These are phyloP conservation scores for Podila epigama DNA, from an alignment of 192 early-diverging fungal species.

Conservation along the genomic window DNA sequence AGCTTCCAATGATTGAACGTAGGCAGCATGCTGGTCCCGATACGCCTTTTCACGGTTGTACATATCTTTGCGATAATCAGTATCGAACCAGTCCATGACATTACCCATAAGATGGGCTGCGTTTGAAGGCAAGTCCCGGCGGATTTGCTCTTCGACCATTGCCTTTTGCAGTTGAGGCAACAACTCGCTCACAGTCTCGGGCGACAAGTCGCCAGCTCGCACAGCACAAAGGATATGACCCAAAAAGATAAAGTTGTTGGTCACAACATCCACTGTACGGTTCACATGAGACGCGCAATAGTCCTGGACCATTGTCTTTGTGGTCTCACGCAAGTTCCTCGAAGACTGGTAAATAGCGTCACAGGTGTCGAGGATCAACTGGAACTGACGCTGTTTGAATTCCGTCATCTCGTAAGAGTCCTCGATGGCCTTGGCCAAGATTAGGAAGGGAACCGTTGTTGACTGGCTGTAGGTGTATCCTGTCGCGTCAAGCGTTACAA, in stretches of 20 bases:
- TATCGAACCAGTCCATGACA: conserved; percentile 24
- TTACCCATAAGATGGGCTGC: conserved; percentile 26
- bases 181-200: conserved; percentile 10
- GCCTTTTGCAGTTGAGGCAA: conserved; percentile 22
- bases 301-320: conserved; percentile 39
- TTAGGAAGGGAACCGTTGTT: conserved; percentile 50
- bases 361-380: conserved; percentile 51
- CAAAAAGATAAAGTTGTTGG: conserved; percentile 50
- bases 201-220: conserved; percentile 38
- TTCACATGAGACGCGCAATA: conserved; percentile 29
- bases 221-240: conserved; percentile 53
- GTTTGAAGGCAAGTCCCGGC: conserved; percentile 41
- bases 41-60: conserved; percentile 14
- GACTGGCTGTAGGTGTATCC: conserved; percentile 54
- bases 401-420: conserved; percentile 44
- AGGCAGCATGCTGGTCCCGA: conserved; percentile 21
- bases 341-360: conserved; percentile 52
- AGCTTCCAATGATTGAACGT: conserved; percentile 13
- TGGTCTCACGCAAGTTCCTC: conserved; percentile 34
- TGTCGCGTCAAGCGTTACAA: conserved; percentile 51
- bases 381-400: conserved; percentile 44
- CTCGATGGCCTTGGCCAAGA: conserved; percentile 42
- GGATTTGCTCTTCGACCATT: conserved; percentile 50
- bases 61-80: conserved; percentile 29
- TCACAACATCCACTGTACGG: conserved; percentile 50